Evolutionary conservation across 768 basidiomycete species (phyloP), one percentile per base, ranked within the genome.

Genomic region (Roridomyces roridus): DNA sequence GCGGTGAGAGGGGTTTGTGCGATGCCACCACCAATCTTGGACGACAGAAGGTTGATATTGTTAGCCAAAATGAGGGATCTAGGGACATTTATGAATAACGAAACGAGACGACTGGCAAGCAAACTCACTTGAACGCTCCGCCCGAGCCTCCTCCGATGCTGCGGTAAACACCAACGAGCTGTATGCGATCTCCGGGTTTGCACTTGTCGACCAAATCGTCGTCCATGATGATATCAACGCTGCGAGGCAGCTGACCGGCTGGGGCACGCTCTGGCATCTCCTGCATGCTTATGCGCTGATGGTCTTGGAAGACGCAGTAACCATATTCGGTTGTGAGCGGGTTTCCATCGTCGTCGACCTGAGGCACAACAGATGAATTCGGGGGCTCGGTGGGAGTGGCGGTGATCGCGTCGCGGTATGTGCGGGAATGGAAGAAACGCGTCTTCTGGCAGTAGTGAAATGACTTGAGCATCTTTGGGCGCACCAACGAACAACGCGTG

Each of bases 201-300:
- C 94, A 97, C 68, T 86, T 89, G 75, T 99, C 97, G 28, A 99
- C 97, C 46, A 98, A 78, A 71, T 99, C 97, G 61, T 97, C 96
- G 64, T 97, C 96, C 61, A 98, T 74, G 41, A 98, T 92, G 48
- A 98, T 90, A 72, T 99, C 97, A 31, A 94, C 95, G 66, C 95
- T 96, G 44, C 97, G 84, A 41, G 97, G 97, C 25, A 99, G 80
- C 72, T 98, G 96, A 25, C 97, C 97, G 40, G 97, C 92, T 23
- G 97, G 97, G 14, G 97, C 96, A 21, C 97, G 87, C 74, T 99
- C 97, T 3, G 97, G 97, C 96, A 99, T 98, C 70, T 99, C 97
- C 76, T 99, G 97, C 60, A 99, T 98, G 72, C 88, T 94, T 69
- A 98, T 92, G 62, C 94, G 87, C 74, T 99, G 97, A 73, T 98